Percentiles rank a stretch among this genome's conserved stretches.
Conservation (phyloP, 768 basidiomycete genomes). For the Suillus cothurnatus region DNA sequence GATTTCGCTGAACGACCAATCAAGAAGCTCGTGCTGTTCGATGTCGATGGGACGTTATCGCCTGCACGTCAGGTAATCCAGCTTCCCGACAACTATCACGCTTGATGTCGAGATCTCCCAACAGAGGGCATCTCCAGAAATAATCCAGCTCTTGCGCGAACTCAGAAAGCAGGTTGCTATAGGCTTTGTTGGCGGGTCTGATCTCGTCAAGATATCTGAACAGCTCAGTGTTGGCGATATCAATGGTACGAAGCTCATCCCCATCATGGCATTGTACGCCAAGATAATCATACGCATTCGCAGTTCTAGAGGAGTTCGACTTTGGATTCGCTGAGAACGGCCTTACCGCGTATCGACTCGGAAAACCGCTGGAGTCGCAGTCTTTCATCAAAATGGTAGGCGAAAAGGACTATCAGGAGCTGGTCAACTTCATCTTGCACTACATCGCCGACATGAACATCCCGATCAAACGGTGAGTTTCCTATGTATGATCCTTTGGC, state of each 20-base stretch:
- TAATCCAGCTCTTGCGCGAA: constrained; percentile 64
- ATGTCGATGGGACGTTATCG: constrained; percentile 80
- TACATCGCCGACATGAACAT: constrained; percentile 93
- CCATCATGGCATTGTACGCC: too few species aligned
- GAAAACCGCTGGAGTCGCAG: constrained; percentile 70
- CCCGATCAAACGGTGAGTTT: constrained; percentile 83
- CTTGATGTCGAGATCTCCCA: constrained; percentile 15
- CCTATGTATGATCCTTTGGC: background rate
- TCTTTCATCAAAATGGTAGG: constrained; percentile 90
- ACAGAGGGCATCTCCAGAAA: constrained; percentile 66
- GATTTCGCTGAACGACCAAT: constrained; percentile 60
- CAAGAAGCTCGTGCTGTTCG: constrained; percentile 78
- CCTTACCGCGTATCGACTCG: constrained; percentile 83
- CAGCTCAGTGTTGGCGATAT: constrained; percentile 66
- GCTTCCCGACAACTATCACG: constrained; percentile 11
- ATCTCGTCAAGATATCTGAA: constrained; percentile 86
- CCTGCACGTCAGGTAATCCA: constrained; percentile 61
- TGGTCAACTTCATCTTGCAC: constrained; percentile 92
- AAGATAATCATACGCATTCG: constrained; percentile 10
- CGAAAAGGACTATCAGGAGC: constrained; percentile 88
- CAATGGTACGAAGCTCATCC: constrained; percentile 46
- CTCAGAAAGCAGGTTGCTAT: constrained; percentile 74
- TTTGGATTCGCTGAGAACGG: constrained; percentile 96
- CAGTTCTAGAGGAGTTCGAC: constrained; percentile 84
- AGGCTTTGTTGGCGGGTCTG: constrained; percentile 94